phyloP scores from a whole-genome alignment of 257 asterid genomes.

The Gardenia jasminoides region DNA sequence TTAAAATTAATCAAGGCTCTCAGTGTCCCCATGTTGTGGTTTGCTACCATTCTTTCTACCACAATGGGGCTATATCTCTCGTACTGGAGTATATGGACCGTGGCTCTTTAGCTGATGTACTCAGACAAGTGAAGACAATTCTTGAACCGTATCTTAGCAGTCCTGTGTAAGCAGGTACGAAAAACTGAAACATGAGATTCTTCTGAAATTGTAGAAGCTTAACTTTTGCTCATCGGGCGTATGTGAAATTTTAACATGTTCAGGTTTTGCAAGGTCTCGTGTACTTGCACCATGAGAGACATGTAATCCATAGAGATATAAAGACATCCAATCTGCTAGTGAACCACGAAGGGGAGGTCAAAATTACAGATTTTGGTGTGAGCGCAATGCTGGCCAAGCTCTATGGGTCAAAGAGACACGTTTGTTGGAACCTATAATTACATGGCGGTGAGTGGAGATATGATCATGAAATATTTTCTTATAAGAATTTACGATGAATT shows the following conservation, averaged over 20 bases:
- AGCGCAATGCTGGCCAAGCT: conserved; percentile 94
- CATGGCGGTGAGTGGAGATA: conserved; percentile 76
- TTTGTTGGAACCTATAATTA: conserved; percentile 96
- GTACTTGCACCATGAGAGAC: conserved; percentile 83
- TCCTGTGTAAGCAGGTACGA: conserved; percentile 85
- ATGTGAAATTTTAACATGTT: conserved; percentile 1
- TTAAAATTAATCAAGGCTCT: conserved; percentile 90
- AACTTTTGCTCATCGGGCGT: not conserved
- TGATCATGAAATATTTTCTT: conserved; percentile 4
- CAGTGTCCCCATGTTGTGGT: conserved; percentile 87
- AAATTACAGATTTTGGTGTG: conserved; percentile 96
- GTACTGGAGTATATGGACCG: conserved; percentile 99
- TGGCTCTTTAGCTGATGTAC: conserved; percentile 61
- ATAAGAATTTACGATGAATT: not conserved
- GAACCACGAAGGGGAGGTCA: conserved; percentile 90
- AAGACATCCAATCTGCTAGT: conserved; percentile 78
- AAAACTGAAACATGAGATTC: conserved; percentile 19
- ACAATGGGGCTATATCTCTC: conserved; percentile 93
- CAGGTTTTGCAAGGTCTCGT: conserved; percentile 95
- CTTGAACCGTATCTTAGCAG: conserved; percentile 98
- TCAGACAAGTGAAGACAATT: conserved; percentile 75
- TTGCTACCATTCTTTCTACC: conserved; percentile 97
- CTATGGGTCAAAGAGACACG: conserved; percentile 93
- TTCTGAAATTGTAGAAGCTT: not conserved
- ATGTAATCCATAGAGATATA: conserved; percentile 92